Conservation (phyloP, 164 flowering plant genomes). For the Buxus sempervirens region DNA sequence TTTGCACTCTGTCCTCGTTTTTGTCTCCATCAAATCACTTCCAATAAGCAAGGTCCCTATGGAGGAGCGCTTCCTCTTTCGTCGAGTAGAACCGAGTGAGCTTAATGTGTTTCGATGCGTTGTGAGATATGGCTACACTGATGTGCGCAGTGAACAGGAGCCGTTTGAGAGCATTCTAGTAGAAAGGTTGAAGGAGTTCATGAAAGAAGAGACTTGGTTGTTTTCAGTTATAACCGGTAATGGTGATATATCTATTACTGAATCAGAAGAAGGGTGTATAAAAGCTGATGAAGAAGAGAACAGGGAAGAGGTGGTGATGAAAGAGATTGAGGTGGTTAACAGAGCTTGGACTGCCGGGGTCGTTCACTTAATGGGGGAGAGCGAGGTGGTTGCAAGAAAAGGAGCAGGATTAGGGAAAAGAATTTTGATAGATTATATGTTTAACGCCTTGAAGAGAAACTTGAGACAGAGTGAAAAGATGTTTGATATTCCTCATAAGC, state of each 20-base stretch:
- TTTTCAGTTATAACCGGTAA: not conserved
- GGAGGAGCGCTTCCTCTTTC: constrained; percentile 68
- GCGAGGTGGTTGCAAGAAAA: constrained; percentile 54
- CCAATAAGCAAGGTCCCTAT: constrained; percentile 64
- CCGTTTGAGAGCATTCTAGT: constrained; percentile 53
- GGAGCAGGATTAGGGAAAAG: constrained; percentile 46
- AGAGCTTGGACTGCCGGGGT: constrained; percentile 39
- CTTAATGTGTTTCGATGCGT: constrained; percentile 61
- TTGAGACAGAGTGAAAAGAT: constrained; percentile 50
- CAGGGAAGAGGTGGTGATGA: constrained; percentile 4
- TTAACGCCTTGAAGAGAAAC: constrained; percentile 51
- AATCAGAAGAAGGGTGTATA: too few species aligned
- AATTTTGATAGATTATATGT: constrained; percentile 56
- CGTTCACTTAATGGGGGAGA: constrained; percentile 62
- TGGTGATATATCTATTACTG: too few species aligned
- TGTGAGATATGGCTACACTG: constrained; percentile 79
- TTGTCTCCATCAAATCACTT: constrained; percentile 68
- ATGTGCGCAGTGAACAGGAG: constrained; percentile 40
- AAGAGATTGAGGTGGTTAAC: constrained; percentile 37
- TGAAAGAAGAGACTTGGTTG: constrained; percentile 34
- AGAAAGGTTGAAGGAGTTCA: constrained; percentile 51
- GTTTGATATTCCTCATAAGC: constrained; percentile 55
- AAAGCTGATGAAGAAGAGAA: not conserved
- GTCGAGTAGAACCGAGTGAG: constrained; percentile 43
- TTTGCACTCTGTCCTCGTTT: constrained; percentile 67